Evolutionary conservation across 805 yeast species (phyloP), one percentile per base, ranked within the genome.

Genomic region (Candida saitoana): DNA sequence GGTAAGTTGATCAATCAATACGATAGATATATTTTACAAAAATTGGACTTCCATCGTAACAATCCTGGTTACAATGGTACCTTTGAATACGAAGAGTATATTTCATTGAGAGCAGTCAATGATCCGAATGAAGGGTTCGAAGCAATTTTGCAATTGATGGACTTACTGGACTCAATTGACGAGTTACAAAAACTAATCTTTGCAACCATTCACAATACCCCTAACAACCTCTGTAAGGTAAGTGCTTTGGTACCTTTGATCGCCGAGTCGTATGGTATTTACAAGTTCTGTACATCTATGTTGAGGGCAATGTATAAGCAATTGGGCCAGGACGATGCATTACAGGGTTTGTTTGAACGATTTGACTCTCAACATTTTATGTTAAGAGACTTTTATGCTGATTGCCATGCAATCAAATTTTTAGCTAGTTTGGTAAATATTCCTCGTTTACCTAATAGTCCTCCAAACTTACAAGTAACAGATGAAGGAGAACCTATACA

Each of bases 61-160:
- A 95, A 93, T 55, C 81, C 87, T 11, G 95, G 89, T 3, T 93
- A 91, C 65, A 91, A 86, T 56, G 99, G 98, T 29, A 88, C 88
- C 29, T 91, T 91, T 62, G 99, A 91, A 59, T 93, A 91, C 58
- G 96, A 89, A 61, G 99, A 91, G 60, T 93, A 91, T 57, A 80
- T 90, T 34, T 87, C 96, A 3, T 72, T 91, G 50, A 78, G 87
- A 44, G 80, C 89, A 2, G 95, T 87, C 30, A 82, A 87, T 54
- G 96, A 91, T 60, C 97, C 97, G 4, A 89, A 91, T 57, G 96
- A 89, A 65, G 98, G 98, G 5, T 90, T 84, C 59, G 96, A 91
- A 57, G 82, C 95, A 1, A 80, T 91, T 46, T 60, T 87, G 49
- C 96, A 88, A 58, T 70, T 91, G 53, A 82, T 88, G 87, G 79